phyloP scores from a whole-genome alignment of 306 rosid species.

The Dryas alaskensis region DNA sequence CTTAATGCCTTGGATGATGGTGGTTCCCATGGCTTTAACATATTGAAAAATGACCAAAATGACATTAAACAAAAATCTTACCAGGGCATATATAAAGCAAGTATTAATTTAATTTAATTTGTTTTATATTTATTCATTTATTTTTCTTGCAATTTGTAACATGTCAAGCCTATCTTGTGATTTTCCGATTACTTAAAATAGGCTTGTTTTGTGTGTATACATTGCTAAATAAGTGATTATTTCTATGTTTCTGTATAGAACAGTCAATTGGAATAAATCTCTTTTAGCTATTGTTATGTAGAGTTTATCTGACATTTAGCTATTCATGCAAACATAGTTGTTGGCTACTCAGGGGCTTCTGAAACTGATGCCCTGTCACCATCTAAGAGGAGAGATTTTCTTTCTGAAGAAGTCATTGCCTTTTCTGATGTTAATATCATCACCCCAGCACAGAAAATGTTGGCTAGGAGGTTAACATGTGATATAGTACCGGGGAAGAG shows the following conservation, averaged over 20 bases:
- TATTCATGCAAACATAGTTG: slow-evolving; percentile 18
- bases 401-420: slow-evolving; percentile 58
- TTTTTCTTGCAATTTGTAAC: neutral
- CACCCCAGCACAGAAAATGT: slow-evolving; percentile 83
- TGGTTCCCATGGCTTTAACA: neutral
- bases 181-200: neutral
- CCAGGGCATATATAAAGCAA: neutral
- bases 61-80: neutral
- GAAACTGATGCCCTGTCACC: slow-evolving; percentile 30
- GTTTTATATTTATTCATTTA: neutral
- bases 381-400: slow-evolving; percentile 40
- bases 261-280: neutral
- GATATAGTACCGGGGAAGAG: slow-evolving; percentile 68
- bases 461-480: slow-evolving; percentile 86
- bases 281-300: neutral
- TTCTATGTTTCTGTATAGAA: neutral
- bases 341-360: slow-evolving; percentile 40
- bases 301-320: slow-evolving; percentile 4
- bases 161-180: neutral
- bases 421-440: slow-evolving; percentile 80
- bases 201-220: neutral
- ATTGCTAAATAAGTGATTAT: neutral
- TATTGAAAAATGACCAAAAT: neutral
- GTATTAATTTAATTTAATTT: neutral
- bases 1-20: neutral